Evolutionary conservation across 176 grass and related monocot species (phyloP).

Genomic region (Oryza rufipogon): DNA sequence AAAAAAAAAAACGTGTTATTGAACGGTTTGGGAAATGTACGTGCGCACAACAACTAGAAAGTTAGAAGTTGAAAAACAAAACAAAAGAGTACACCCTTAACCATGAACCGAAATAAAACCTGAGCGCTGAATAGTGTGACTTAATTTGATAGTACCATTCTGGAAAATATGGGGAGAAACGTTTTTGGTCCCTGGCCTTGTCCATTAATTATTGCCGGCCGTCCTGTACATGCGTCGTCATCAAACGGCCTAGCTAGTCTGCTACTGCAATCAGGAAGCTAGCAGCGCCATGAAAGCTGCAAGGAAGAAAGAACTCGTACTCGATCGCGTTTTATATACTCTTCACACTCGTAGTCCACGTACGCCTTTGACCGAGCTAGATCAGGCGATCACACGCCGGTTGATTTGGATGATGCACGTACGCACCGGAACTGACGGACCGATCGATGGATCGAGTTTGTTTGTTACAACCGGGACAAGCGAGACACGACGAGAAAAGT

Average conservation of each 20-base stretch:
- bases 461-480: constrained; percentile 11
- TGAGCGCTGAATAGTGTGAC: background rate
- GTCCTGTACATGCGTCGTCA: background rate
- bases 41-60: too few species aligned
- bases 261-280: background rate
- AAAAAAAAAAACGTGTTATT: too few species aligned
- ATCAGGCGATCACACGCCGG: background rate
- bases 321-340: constrained; percentile 2
- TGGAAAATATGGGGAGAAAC: background rate
- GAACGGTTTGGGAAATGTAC: too few species aligned
- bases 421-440: background rate
- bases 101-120: too few species aligned
- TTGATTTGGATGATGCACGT: background rate
- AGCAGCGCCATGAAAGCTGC: background rate
- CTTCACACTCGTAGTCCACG: background rate
- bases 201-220: background rate
- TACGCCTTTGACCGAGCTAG: background rate
- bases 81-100: background rate
- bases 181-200: background rate
- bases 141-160: background rate
- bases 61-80: too few species aligned
- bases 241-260: background rate
- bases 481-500: background rate
- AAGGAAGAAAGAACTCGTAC: background rate
- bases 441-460: background rate